Percentiles rank a stretch among this genome's conserved stretches.
phyloP scores from a whole-genome alignment of 768 basidiomycete species.

The Tricholoma sp. region DNA sequence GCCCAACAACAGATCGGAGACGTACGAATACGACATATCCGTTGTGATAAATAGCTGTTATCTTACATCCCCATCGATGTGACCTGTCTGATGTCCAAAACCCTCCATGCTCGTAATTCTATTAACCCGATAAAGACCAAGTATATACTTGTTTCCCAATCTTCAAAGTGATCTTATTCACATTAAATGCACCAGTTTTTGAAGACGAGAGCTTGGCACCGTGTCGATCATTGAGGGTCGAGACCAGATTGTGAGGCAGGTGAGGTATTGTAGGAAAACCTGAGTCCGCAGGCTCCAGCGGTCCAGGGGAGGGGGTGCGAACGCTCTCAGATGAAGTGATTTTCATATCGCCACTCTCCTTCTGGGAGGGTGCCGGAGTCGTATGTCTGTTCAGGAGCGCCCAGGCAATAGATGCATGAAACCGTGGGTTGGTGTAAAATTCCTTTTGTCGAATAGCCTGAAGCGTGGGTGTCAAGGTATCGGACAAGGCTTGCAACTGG shows the following conservation, averaged over 20 bases:
- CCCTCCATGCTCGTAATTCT: neutral
- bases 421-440: slow-evolving; percentile 78
- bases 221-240: slow-evolving; percentile 44
- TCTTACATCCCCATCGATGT: neutral
- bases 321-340: slow-evolving; percentile 1
- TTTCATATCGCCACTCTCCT: neutral
- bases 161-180: slow-evolving; percentile 51
- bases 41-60: neutral
- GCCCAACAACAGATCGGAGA: neutral
- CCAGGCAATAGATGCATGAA: slow-evolving; percentile 91
- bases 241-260: slow-evolving; percentile 45
- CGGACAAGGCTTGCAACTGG: slow-evolving; percentile 58
- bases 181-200: slow-evolving; percentile 45
- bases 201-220: slow-evolving; percentile 35
- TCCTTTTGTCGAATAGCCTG: slow-evolving; percentile 61
- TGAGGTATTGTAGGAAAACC: slow-evolving; percentile 44
- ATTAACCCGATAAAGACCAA: slow-evolving; percentile 35
- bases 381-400: slow-evolving; percentile 47
- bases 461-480: slow-evolving; percentile 55
- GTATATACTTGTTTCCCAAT: slow-evolving; percentile 63
- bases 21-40: neutral
- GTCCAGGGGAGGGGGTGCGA: slow-evolving; percentile 8
- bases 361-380: neutral
- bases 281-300: slow-evolving; percentile 9
- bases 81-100: neutral